phyloP scores from a whole-genome alignment of 768 basidiomycete species.

The Pleurotus eryngii region DNA sequence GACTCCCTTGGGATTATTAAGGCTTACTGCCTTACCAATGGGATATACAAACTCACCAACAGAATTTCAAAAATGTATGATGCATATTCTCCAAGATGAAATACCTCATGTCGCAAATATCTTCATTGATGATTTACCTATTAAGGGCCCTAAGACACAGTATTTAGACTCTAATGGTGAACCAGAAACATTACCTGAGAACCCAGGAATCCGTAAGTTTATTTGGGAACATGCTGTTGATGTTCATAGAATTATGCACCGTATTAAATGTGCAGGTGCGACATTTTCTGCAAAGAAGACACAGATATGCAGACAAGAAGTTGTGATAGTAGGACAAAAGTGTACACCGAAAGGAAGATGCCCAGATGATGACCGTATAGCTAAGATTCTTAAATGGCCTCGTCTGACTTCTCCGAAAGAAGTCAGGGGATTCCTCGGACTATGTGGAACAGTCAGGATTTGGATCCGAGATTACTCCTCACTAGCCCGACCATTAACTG shows the following conservation, averaged over 20 bases:
- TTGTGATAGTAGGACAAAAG: conserved; percentile 25
- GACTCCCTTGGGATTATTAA: conserved; percentile 29
- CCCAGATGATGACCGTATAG: conserved; percentile 2
- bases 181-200: conserved; percentile 14
- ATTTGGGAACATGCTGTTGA: conserved; percentile 34
- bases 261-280: conserved; percentile 25
- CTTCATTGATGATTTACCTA: background rate
- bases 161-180: too few relatives aligned
- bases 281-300: conserved; percentile 30
- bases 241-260: conserved; percentile 30
- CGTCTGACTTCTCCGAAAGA: too few relatives aligned
- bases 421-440: too few relatives aligned
- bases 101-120: conserved; percentile 15
- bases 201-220: conserved; percentile 25
- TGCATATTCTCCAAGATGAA: conserved; percentile 29
- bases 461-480: too few relatives aligned
- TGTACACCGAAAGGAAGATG: conserved; percentile 24
- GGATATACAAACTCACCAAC: conserved; percentile 36
- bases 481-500: too few relatives aligned
- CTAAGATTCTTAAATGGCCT: too few relatives aligned
- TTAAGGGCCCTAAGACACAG: too few relatives aligned
- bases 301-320: conserved; percentile 15
- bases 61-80: conserved; percentile 29
- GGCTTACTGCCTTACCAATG: conserved; percentile 30
- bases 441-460: too few relatives aligned